Conservation (phyloP, 2,329 filamentous ascomycete genomes). For the Ilyonectria sp. region DNA sequence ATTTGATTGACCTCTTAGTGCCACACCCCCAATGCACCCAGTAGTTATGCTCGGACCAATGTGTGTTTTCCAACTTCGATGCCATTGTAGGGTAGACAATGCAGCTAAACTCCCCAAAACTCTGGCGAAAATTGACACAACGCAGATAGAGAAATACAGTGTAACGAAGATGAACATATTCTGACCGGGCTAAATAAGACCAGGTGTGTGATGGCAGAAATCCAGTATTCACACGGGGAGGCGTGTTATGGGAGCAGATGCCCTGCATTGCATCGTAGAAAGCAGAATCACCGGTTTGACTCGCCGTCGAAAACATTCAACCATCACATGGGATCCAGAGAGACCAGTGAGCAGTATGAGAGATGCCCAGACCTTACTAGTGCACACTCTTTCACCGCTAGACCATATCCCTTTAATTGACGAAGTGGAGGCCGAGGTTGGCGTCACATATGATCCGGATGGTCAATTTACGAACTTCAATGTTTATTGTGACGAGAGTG, state of each 20-base stretch:
- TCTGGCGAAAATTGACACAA: background rate
- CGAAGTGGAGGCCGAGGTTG: too few relatives aligned
- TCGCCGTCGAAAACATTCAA: background rate
- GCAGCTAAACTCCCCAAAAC: background rate
- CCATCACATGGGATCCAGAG: too few relatives aligned
- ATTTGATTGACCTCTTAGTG: too few relatives aligned
- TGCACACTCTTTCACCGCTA: too few relatives aligned
- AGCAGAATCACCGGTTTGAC: background rate
- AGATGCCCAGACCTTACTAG: too few relatives aligned
- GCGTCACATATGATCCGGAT: too few relatives aligned
- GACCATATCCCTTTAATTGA: too few relatives aligned
- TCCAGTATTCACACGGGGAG: background rate
- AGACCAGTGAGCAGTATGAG: too few relatives aligned
- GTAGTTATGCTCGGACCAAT: background rate
- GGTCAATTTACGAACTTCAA: background rate
- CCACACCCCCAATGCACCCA: too few relatives aligned
- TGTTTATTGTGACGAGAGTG: constrained; percentile 8
- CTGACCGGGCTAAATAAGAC: too few relatives aligned
- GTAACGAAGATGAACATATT: too few relatives aligned
- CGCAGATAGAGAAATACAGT: background rate
- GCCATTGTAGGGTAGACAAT: background rate
- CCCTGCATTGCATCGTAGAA: background rate
- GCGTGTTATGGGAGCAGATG: background rate
- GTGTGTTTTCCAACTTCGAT: background rate
- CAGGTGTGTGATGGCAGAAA: background rate